Base-by-base conservation (phyloP, 169 alveolate species). In the Cryptosporidium parvum region DNA sequence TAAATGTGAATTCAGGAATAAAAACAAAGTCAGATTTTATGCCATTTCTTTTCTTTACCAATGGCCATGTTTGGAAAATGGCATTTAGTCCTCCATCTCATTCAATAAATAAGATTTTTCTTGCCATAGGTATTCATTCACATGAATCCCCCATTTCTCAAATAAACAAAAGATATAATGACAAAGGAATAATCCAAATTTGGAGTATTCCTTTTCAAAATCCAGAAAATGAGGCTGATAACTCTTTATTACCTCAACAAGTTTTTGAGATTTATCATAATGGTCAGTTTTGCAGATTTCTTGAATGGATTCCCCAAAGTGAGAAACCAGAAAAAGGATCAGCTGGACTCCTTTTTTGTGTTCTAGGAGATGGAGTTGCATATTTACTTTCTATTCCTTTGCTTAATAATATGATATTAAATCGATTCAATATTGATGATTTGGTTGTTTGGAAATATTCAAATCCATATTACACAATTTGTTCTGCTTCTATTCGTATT, bases 11-110 rank as follows among this genome's bases (percentile, higher is more conserved):
- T 5, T 31, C 48, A n/a, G 80, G 73, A 26, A 44, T 51, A 14
- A 31, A 44, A 23, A 80, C 89, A 16, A 44, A 33, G 0, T 80
- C 69, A 26, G 42, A 61, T 3, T 61, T 61, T 44, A 62, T 80
- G 39, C 89, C 89, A 26, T 62, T 59, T 51, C 48, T 80, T 2
- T 58, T 80, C n/a, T 42, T 62, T 21, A 44, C 70, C 12, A 33
- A 80, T 7, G 89, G 89, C 10, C 73, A 80, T 37, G 68, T 80
- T 21, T 80, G 89, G 89, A 80, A 65, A 48, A 62, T 80, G 75
- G 89, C 89, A 12, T 80, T 80, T n/a, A 80, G 89, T 33, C 80
- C 89, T 44, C 89, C 89, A 42, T 18, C 31, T 21, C 4, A 23
- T n/a, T 37, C 44, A 8, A 3, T 10, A 3, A 42, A 51, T 44